Evolutionary conservation across 306 rosid genomes (phyloP).

Genomic region (Gleditsia sinensis): DNA sequence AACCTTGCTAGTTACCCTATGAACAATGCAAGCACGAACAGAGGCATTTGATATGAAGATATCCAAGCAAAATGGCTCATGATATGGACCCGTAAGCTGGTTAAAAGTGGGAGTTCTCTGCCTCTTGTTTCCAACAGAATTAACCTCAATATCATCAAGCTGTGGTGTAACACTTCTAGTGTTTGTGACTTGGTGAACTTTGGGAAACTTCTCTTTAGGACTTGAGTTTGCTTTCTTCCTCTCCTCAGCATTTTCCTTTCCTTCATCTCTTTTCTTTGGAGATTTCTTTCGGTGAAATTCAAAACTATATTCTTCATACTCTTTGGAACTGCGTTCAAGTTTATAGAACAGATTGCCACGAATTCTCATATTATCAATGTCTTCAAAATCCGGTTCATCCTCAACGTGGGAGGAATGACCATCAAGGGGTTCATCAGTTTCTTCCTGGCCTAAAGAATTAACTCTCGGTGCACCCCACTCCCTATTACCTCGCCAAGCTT

Average conservation of each 20-base stretch:
- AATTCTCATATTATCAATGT: slow-evolving; percentile 75
- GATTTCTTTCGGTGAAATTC: slow-evolving; percentile 77
- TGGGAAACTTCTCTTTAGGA: slow-evolving; percentile 24
- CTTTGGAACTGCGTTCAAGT: slow-evolving; percentile 77
- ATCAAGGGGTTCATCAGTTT: slow-evolving; percentile 41
- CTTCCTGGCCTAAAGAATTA: slow-evolving; percentile 32
- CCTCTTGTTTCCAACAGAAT: slow-evolving; percentile 42
- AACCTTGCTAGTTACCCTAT: slow-evolving; percentile 82
- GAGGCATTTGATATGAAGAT: slow-evolving; percentile 86
- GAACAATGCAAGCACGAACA: slow-evolving; percentile 81
- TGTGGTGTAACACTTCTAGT: neutral
- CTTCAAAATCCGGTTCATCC: slow-evolving; percentile 64
- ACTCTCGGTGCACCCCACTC: slow-evolving; percentile 27
- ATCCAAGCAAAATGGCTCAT: slow-evolving; percentile 89
- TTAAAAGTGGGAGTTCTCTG: slow-evolving; percentile 54
- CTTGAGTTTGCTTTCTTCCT: slow-evolving; percentile 33
- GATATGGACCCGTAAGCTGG: slow-evolving; percentile 77
- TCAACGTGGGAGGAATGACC: slow-evolving; percentile 30
- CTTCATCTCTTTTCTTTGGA: slow-evolving; percentile 42
- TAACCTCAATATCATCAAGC: slow-evolving; percentile 18
- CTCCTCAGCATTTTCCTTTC: slow-evolving; percentile 31
- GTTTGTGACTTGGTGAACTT: slow-evolving; percentile 30
- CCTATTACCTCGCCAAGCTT: slow-evolving; percentile 57
- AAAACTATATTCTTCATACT: slow-evolving; percentile 78
- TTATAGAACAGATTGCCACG: slow-evolving; percentile 70